A percentile compares a stretch with the other conserved stretches of the same genome.
Conservation (phyloP, 2,329 filamentous ascomycete genomes). For the Paracorniculantispora psalliotae region DNA sequence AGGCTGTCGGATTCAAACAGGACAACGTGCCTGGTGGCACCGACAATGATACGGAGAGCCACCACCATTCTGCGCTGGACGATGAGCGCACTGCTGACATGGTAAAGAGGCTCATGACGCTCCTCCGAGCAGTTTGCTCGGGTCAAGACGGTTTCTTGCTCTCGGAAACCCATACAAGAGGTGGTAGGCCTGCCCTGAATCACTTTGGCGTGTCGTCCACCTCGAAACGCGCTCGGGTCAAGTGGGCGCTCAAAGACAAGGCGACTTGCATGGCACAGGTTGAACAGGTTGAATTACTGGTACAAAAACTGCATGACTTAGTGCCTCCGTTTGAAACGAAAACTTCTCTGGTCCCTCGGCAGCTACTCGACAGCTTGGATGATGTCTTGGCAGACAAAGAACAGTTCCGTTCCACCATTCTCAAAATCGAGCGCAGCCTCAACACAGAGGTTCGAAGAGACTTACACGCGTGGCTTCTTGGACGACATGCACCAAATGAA, state of each 20-base stretch:
- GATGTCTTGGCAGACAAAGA: background rate
- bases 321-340: background rate
- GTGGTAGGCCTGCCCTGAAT: background rate
- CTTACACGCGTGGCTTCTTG: conserved; percentile 18
- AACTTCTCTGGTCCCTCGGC: background rate
- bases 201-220: background rate
- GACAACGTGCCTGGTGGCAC: background rate
- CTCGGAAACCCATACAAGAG: background rate
- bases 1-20: conserved; percentile 16
- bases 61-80: conserved; percentile 15
- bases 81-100: background rate
- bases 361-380: background rate
- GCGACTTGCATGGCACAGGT: background rate
- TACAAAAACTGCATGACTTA: background rate
- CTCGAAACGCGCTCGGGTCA: background rate
- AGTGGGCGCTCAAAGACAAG: background rate
- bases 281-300: background rate
- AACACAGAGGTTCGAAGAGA: background rate
- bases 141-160: background rate
- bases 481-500: conserved; percentile 10
- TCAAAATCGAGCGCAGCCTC: background rate
- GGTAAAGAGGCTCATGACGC: conserved; percentile 3
- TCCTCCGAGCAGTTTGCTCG: background rate
- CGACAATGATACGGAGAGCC: background rate
- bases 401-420: background rate